These are phyloP conservation scores for Durio zibethinus DNA, from an alignment of 345 rosid species.

Conservation along the genomic window DNA sequence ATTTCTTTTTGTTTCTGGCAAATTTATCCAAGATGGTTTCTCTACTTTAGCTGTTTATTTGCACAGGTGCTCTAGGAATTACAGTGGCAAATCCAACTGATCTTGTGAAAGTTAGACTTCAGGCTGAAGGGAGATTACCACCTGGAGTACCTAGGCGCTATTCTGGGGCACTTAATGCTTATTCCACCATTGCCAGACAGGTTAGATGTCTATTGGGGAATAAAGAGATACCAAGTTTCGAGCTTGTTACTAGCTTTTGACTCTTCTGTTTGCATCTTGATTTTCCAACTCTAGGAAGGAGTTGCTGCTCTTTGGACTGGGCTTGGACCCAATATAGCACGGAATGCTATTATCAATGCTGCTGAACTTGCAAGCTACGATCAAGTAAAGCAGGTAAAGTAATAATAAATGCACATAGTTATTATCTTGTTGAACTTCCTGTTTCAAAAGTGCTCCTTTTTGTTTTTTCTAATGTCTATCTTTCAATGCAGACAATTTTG, in stretches of 20 bases:
- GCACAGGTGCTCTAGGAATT: constrained; percentile 86
- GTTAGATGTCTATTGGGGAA: constrained; percentile 33
- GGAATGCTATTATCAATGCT: constrained; percentile 96
- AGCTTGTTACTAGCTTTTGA: constrained; percentile 7
- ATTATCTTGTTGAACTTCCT: not conserved
- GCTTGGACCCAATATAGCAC: constrained; percentile 84
- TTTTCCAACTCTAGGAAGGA: constrained; percentile 71
- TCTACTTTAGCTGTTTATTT: constrained; percentile 3
- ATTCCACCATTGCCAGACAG: constrained; percentile 90
- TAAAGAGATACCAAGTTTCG: constrained; percentile 5
- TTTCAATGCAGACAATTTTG: constrained; percentile 64
- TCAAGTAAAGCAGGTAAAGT: constrained; percentile 85
- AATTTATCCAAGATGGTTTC: not conserved
- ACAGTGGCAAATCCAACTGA: constrained; percentile 93
- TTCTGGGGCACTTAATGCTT: constrained; percentile 88
- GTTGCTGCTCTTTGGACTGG: constrained; percentile 94
- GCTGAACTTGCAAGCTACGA: constrained; percentile 97
- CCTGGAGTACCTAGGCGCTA: constrained; percentile 95
- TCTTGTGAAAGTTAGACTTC: constrained; percentile 98
- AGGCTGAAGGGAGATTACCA: constrained; percentile 95
- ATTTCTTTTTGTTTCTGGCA: not conserved
- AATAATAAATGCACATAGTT: not conserved
- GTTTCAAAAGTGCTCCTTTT: constrained; percentile 2
- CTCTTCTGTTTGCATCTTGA: constrained; percentile 15
- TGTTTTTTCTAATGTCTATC: constrained; percentile 11